phyloP scores from a whole-genome alignment of 108 stramenopile species.

The Thalassiosira profunda region DNA sequence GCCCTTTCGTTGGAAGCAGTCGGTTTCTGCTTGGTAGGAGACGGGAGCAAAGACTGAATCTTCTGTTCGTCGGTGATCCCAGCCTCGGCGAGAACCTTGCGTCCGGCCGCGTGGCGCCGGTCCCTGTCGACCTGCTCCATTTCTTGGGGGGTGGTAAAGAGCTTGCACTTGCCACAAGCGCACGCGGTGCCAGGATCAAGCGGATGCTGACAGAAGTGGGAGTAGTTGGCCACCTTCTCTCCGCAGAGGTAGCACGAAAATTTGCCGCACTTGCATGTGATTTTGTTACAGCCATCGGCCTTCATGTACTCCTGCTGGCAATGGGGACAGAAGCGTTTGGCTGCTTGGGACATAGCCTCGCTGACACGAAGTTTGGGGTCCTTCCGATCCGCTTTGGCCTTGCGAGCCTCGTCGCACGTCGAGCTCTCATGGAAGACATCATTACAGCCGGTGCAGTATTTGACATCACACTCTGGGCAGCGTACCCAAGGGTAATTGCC shows the following conservation, averaged over 20 bases:
- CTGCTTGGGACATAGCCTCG: slow-evolving; percentile 19
- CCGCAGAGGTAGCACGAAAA: slow-evolving; percentile 12
- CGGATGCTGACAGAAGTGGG: slow-evolving; percentile 5
- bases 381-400: background rate
- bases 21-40: too few species aligned
- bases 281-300: slow-evolving; percentile 24
- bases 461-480: background rate
- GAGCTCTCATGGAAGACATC: background rate
- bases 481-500: background rate
- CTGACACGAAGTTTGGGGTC: slow-evolving; percentile 5
- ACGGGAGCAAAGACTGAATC: too few species aligned
- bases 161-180: background rate
- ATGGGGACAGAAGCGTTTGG: slow-evolving; percentile 18
- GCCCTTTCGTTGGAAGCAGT: too few species aligned
- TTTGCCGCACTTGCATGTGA: slow-evolving; percentile 3
- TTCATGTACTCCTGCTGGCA: slow-evolving; percentile 19
- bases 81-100: slow-evolving; percentile 8
- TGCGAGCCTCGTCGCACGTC: background rate
- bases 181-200: background rate
- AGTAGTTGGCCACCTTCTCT: slow-evolving; percentile 3
- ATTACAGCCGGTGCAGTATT: background rate
- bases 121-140: slow-evolving; percentile 11
- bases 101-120: slow-evolving; percentile 9
- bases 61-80: too few species aligned
- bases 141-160: slow-evolving; percentile 4